Percentiles rank a stretch among this genome's conserved stretches.
These are phyloP conservation scores for Beauveria sp. DNA, from an alignment of 2,329 filamentous ascomycete species.

Conservation along the genomic window DNA sequence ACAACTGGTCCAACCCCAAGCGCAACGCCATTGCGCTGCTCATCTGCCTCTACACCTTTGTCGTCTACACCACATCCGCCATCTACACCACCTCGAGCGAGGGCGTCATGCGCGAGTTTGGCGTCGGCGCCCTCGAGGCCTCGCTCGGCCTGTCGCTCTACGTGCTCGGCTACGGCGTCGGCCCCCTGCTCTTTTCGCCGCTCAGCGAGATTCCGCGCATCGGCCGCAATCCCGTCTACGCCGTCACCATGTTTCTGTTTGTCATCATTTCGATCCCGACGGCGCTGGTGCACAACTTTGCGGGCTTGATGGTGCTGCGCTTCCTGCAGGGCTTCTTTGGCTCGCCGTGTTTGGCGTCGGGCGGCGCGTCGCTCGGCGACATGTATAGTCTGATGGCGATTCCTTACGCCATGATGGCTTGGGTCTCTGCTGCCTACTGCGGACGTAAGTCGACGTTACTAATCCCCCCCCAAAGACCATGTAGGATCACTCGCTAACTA, in stretches of 20 bases:
- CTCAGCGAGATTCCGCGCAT: conserved; percentile 59
- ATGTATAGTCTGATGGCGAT: conserved; percentile 48
- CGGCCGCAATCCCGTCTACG: conserved; percentile 61
- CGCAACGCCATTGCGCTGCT: conserved; percentile 33
- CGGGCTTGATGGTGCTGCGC: conserved; percentile 55
- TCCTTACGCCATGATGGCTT: conserved; percentile 51
- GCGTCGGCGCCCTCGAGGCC: conserved; percentile 42
- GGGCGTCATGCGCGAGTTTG: conserved; percentile 45
- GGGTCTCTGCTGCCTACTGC: conserved; percentile 47
- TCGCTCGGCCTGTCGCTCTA: conserved; percentile 55
- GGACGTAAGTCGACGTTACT: conserved; percentile 25
- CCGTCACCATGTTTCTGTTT: conserved; percentile 60
- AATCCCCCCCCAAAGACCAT: too few species aligned
- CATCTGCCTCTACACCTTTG: conserved; percentile 52
- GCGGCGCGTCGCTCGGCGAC: conserved; percentile 43
- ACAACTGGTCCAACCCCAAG: conserved; percentile 44
- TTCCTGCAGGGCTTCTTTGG: conserved; percentile 62
- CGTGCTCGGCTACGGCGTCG: conserved; percentile 56
- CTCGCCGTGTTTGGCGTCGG: conserved; percentile 55
- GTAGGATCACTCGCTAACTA: too few species aligned
- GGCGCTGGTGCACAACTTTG: conserved; percentile 53
- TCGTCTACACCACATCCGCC: conserved; percentile 44
- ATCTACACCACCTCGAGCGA: conserved; percentile 39
- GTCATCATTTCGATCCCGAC: conserved; percentile 59
- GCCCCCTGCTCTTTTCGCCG: conserved; percentile 58